phyloP scores from a whole-genome alignment of 2,329 filamentous ascomycete species.

The Pestalotiopsis sp. region DNA sequence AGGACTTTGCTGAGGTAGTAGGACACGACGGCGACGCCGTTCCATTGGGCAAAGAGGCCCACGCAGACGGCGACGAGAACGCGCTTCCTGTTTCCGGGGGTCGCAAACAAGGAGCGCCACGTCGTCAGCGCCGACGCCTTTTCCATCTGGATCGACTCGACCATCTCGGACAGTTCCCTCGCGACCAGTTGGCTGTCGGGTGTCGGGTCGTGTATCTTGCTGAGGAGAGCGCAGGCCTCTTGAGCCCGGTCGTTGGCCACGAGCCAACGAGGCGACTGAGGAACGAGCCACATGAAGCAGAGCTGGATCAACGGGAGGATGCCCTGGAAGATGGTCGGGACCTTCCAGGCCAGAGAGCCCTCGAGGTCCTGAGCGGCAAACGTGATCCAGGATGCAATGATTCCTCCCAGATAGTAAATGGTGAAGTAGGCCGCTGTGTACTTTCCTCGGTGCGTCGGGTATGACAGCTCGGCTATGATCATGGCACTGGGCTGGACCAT shows the following conservation, averaged over 20 bases:
- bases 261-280: slow-evolving; percentile 29
- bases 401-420: background rate
- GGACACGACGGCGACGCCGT: slow-evolving; percentile 30
- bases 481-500: slow-evolving; percentile 22
- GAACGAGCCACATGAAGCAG: background rate
- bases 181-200: slow-evolving; percentile 40
- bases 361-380: slow-evolving; percentile 19
- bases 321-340: slow-evolving; percentile 48
- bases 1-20: slow-evolving; percentile 38
- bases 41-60: slow-evolving; percentile 60
- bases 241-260: slow-evolving; percentile 33
- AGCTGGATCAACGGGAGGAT: slow-evolving; percentile 35
- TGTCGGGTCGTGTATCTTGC: slow-evolving; percentile 39
- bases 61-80: slow-evolving; percentile 54
- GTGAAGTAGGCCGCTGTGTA: slow-evolving; percentile 19
- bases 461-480: slow-evolving; percentile 29
- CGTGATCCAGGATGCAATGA: slow-evolving; percentile 19
- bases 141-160: background rate
- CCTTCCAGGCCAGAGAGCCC: slow-evolving; percentile 37
- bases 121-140: slow-evolving; percentile 32
- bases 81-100: slow-evolving; percentile 55
- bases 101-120: slow-evolving; percentile 43
- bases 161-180: slow-evolving; percentile 44
- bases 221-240: slow-evolving; percentile 34
- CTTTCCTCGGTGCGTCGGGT: slow-evolving; percentile 27